Evolutionary conservation across 306 rosid genomes (phyloP).

Genomic region (Acacia crassicarpa): DNA sequence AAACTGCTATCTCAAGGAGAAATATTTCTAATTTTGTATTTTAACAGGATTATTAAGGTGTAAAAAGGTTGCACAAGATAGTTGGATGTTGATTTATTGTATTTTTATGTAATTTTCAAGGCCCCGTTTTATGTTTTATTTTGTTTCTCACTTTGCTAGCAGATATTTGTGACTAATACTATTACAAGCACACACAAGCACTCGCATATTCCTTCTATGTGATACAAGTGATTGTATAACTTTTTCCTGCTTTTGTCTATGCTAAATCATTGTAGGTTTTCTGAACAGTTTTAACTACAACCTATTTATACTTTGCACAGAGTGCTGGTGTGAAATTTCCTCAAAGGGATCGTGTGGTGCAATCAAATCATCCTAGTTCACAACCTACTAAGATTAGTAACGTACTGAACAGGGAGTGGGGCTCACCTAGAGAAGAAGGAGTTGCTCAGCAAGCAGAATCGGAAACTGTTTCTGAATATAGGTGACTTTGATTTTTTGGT

Average conservation of each 20-base stretch:
- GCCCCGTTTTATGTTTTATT: not conserved
- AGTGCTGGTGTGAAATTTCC: slow-evolving; percentile 89
- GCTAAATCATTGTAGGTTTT: not conserved
- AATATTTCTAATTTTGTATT: not conserved
- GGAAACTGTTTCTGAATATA: slow-evolving; percentile 69
- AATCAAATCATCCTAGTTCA: slow-evolving; percentile 51
- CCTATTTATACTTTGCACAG: slow-evolving; percentile 48
- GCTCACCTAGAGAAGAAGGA: slow-evolving; percentile 46
- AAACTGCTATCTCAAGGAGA: not conserved
- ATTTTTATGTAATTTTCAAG: not conserved
- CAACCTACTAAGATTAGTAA: slow-evolving; percentile 43
- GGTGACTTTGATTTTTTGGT: slow-evolving; percentile 50
- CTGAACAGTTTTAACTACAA: slow-evolving; percentile 7
- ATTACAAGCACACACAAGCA: too few relatives aligned
- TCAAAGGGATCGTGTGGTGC: slow-evolving; percentile 56
- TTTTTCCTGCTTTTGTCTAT: not conserved
- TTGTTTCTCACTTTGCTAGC: not conserved
- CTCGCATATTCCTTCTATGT: slow-evolving; percentile 27
- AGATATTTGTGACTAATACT: too few relatives aligned
- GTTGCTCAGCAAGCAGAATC: slow-evolving; percentile 54
- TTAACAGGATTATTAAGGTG: not conserved
- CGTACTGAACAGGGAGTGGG: slow-evolving; percentile 55
- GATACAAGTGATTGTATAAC: not conserved
- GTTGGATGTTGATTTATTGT: not conserved
- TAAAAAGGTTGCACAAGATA: not conserved